A percentile compares a stretch with the other conserved stretches of the same genome.
Conservation (phyloP, 768 basidiomycete species). For the Coprinopsis sp. region DNA sequence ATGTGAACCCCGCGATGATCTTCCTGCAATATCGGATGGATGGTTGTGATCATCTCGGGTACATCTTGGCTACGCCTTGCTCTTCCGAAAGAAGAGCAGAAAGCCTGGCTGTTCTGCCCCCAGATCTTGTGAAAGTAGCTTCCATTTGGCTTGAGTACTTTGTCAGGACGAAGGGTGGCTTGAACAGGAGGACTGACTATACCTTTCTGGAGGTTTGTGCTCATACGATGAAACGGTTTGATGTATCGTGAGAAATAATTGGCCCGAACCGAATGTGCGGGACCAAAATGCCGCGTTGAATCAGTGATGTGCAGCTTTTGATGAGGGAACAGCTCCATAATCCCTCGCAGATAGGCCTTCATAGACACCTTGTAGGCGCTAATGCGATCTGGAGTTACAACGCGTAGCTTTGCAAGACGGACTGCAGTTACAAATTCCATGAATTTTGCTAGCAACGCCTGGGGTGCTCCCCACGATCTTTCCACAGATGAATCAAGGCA, state of each 20-base stretch:
- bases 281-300: conserved; percentile 19
- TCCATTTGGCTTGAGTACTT: not conserved
- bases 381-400: conserved; percentile 15
- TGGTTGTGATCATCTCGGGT: not conserved
- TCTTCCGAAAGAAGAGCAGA: not conserved
- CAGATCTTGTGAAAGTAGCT: not conserved
- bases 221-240: conserved; percentile 16
- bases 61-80: not conserved
- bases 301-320: conserved; percentile 17
- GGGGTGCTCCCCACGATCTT: conserved; percentile 8
- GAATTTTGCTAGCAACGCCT: conserved; percentile 21
- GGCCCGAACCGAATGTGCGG: conserved; percentile 22
- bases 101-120: not conserved
- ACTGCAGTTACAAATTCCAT: conserved; percentile 25
- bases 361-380: conserved; percentile 17
- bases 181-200: not conserved
- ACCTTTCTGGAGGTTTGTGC: conserved; percentile 20
- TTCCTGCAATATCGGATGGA: not conserved
- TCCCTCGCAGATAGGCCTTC: conserved; percentile 13
- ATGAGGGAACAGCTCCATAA: conserved; percentile 16
- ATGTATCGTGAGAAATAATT: conserved; percentile 27
- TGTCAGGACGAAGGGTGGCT: not conserved
- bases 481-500: conserved; percentile 26
- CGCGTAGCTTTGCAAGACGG: conserved; percentile 17
- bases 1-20: not conserved